Evolutionary conservation across 2,329 filamentous ascomycete genomes (phyloP).

Genomic region (Parafenestella ontariensis): DNA sequence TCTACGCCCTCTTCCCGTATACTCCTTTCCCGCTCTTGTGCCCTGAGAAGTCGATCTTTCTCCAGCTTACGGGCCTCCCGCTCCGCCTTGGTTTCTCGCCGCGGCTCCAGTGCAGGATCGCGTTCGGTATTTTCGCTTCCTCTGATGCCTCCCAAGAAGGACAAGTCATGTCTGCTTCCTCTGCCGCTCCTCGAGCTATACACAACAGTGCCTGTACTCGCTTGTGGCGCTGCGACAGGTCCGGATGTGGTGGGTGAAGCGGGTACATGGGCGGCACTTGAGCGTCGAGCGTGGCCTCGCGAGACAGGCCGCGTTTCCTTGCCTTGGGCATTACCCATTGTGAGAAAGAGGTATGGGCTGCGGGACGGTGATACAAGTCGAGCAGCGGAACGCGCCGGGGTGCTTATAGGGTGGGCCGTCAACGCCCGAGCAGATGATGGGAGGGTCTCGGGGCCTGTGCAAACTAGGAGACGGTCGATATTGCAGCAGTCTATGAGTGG

Average conservation of each 20-base stretch:
- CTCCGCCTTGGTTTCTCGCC: constrained; percentile 89
- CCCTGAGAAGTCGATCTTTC: constrained; percentile 75
- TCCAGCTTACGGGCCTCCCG: constrained; percentile 85
- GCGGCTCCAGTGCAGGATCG: constrained; percentile 62
- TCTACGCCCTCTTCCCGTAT: constrained; percentile 92
- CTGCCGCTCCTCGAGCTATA: constrained; percentile 59
- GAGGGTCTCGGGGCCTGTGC: constrained; percentile 16
- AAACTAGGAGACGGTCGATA: constrained; percentile 21
- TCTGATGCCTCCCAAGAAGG: constrained; percentile 65
- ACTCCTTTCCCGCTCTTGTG: constrained; percentile 88
- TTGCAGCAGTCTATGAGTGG: constrained; percentile 14
- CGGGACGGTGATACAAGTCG: constrained; percentile 12
- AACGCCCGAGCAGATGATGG: constrained; percentile 22
- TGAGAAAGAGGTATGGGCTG: constrained; percentile 12
- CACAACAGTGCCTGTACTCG: constrained; percentile 41
- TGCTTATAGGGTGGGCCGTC: constrained; percentile 18
- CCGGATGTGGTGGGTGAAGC: constrained; percentile 39
- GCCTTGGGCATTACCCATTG: constrained; percentile 58
- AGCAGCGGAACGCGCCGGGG: constrained; percentile 27
- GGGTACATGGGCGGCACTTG: constrained; percentile 39
- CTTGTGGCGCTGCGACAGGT: constrained; percentile 32
- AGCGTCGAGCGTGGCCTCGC: constrained; percentile 43
- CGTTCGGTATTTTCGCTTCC: constrained; percentile 56
- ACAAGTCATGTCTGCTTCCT: constrained; percentile 65
- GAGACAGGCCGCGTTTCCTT: constrained; percentile 54